Conservation (phyloP, 2,329 filamentous ascomycete genomes). For the Dothistroma pini region DNA sequence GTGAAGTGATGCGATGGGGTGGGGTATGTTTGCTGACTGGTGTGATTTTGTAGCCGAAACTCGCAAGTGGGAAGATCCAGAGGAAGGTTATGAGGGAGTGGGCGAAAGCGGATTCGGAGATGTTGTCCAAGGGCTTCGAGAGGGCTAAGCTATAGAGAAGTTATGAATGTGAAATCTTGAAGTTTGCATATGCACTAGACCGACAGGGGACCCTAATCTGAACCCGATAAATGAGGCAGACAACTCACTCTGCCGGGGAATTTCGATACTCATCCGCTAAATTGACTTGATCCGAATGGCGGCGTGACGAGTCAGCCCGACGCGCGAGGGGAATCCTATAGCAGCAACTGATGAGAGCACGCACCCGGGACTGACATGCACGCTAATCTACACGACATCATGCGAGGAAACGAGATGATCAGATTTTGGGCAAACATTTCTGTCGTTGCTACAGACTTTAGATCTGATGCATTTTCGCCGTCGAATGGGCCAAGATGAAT, state of each 20-base stretch:
- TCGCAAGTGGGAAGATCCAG: conserved; percentile 57
- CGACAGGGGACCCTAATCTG: too few relatives aligned
- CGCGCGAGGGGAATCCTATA: not conserved
- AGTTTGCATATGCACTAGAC: too few relatives aligned
- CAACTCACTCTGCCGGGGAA: too few relatives aligned
- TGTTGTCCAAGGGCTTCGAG: conserved; percentile 25
- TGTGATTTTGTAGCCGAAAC: conserved; percentile 41
- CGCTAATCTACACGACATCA: not conserved
- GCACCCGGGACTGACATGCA: not conserved
- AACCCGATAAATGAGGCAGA: too few relatives aligned
- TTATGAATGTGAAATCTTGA: too few relatives aligned
- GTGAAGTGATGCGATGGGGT: not conserved
- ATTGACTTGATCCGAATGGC: too few relatives aligned
- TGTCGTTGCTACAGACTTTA: too few relatives aligned
- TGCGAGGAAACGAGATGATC: not conserved
- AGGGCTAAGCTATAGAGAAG: conserved; percentile 15
- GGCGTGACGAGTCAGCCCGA: not conserved
- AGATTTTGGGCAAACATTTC: too few relatives aligned
- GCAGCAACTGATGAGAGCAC: not conserved
- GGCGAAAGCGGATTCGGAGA: conserved; percentile 52
- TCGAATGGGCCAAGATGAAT: too few relatives aligned
- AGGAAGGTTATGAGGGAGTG: conserved; percentile 55
- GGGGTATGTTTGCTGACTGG: conserved; percentile 1
- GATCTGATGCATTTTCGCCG: too few relatives aligned
- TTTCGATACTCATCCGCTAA: too few relatives aligned